Base-by-base conservation (phyloP, 2,329 filamentous ascomycete species). In the Thermothelomyces thermophilus region DNA sequence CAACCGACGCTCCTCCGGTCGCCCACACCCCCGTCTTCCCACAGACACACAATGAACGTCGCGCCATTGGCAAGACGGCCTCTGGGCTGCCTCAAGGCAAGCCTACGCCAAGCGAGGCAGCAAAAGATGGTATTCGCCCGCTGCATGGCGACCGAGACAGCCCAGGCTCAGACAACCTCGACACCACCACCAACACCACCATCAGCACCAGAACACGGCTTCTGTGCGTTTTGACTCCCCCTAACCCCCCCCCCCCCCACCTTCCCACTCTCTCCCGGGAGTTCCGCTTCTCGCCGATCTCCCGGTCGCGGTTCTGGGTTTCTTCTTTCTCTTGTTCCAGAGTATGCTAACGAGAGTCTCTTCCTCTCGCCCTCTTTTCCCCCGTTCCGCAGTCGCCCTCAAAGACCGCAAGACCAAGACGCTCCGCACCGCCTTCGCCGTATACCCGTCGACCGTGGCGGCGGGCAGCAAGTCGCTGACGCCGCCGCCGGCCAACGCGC, bases 41-140 rank as follows among this genome's bases (percentile, higher is more conserved):
- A 26, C n/a, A n/a, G n/a, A n/a, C 17, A 13, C 61, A 70, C 62
- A 56, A 80, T 76, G 73, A 89, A 87, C 75, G 74, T 78, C 58
- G 73, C 79, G 57, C 69, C 76, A 53, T 63, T 76, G 63, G 55
- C 49, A 39, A 70, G 79, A 69, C 82, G 85, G 78, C 84, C 86
- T 55, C 68, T 87, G 63, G 79, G 80, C 74, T 84, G 81, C 69
- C 80, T 87, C 65, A 87, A 86, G 69, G 72, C 79, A 26, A 70
- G 80, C 33, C 64, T 88, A 60, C 74, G 83, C 56, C 75, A 79
- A 63, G 69, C 76, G 41, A 72, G 80, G 55, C 75, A 75, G 54
- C 75, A 78, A 50, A 69, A 64, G 40, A 56, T 28, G 24, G n/a
- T 63, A 11, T 59, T 69, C 13, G 58, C 68, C 35, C 67, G 82